A percentile compares a stretch with the other conserved stretches of the same genome.
phyloP scores from a whole-genome alignment of 352 stramenopile genomes.

The Globisporangium irregulare region DNA sequence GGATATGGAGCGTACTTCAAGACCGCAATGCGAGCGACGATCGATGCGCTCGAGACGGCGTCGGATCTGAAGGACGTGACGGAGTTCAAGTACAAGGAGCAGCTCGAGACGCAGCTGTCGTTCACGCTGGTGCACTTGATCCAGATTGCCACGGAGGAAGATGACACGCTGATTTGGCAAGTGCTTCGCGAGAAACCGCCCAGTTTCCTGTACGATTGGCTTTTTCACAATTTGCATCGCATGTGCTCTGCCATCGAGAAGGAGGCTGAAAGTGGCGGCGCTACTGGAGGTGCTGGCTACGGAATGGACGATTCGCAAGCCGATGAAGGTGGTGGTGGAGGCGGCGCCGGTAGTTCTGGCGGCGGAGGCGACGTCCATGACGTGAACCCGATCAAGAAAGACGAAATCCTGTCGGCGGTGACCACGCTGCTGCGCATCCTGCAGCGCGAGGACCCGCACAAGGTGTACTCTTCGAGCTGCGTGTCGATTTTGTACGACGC shows the following conservation, averaged over 20 bases:
- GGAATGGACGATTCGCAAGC: slow-evolving; percentile 27
- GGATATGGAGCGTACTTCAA: slow-evolving; percentile 76
- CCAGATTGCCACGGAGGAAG: slow-evolving; percentile 67
- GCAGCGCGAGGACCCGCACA: slow-evolving; percentile 57
- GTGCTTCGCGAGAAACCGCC: slow-evolving; percentile 61
- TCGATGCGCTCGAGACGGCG: slow-evolving; percentile 80
- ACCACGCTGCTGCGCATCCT: slow-evolving; percentile 74
- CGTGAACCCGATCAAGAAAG: slow-evolving; percentile 79
- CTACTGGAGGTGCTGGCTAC: slow-evolving; percentile 10
- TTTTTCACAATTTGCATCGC: slow-evolving; percentile 85
- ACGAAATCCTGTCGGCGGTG: slow-evolving; percentile 74
- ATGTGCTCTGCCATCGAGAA: slow-evolving; percentile 69
- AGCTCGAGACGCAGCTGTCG: slow-evolving; percentile 83
- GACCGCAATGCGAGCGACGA: slow-evolving; percentile 50
- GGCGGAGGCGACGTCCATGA: slow-evolving; percentile 62
- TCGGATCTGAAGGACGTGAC: slow-evolving; percentile 86
- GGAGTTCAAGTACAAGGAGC: slow-evolving; percentile 90
- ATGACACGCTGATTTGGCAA: slow-evolving; percentile 66
- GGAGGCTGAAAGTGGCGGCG: slow-evolving; percentile 30
- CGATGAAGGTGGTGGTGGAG: slow-evolving; percentile 21
- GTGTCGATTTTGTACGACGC: slow-evolving; percentile 79
- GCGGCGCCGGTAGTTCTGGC: slow-evolving; percentile 17
- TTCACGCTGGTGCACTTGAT: slow-evolving; percentile 86
- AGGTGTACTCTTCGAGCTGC: slow-evolving; percentile 57
- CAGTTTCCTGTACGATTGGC: slow-evolving; percentile 85